Evolutionary conservation across 805 yeast genomes (phyloP).

Genomic region (Candida fluviatilis): DNA sequence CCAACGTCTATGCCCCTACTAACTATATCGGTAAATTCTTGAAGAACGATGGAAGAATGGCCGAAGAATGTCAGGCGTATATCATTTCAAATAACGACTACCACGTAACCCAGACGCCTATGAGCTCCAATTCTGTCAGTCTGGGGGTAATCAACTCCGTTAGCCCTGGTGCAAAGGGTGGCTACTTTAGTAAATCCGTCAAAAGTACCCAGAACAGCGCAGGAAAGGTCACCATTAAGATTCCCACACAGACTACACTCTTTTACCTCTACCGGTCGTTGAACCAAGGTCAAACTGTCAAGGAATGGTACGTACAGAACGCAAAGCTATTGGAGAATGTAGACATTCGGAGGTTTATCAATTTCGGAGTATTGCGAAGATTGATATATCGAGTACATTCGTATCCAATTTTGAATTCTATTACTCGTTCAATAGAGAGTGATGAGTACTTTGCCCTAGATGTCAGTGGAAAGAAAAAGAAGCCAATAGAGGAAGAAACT

Average conservation of each 20-base stretch:
- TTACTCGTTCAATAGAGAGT: slow-evolving; percentile 35
- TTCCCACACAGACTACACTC: slow-evolving; percentile 63
- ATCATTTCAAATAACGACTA: slow-evolving; percentile 41
- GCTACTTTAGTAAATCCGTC: slow-evolving; percentile 4
- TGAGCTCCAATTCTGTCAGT: slow-evolving; percentile 1
- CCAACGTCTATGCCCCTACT: slow-evolving; percentile 86
- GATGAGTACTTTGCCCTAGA: slow-evolving; percentile 6
- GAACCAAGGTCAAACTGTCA: slow-evolving; percentile 71
- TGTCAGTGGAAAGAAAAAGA: slow-evolving; percentile 1
- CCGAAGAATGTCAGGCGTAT: slow-evolving; percentile 81
- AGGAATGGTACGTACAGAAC: slow-evolving; percentile 79
- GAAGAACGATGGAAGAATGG: slow-evolving; percentile 51
- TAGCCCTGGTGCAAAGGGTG: slow-evolving; percentile 5
- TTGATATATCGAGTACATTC: slow-evolving; percentile 76
- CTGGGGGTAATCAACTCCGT: not conserved
- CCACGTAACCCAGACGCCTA: not conserved
- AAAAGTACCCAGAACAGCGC: not conserved
- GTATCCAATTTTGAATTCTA: slow-evolving; percentile 56
- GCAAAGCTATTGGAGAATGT: slow-evolving; percentile 53
- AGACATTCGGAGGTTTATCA: slow-evolving; percentile 79
- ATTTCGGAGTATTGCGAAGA: slow-evolving; percentile 83
- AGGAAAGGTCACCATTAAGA: slow-evolving; percentile 12
- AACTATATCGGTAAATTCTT: slow-evolving; percentile 68
- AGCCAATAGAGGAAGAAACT: slow-evolving; percentile 8
- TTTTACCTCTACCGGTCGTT: slow-evolving; percentile 74